phyloP scores from a whole-genome alignment of 169 alveolate species.

The Sarcocystis neurona region DNA sequence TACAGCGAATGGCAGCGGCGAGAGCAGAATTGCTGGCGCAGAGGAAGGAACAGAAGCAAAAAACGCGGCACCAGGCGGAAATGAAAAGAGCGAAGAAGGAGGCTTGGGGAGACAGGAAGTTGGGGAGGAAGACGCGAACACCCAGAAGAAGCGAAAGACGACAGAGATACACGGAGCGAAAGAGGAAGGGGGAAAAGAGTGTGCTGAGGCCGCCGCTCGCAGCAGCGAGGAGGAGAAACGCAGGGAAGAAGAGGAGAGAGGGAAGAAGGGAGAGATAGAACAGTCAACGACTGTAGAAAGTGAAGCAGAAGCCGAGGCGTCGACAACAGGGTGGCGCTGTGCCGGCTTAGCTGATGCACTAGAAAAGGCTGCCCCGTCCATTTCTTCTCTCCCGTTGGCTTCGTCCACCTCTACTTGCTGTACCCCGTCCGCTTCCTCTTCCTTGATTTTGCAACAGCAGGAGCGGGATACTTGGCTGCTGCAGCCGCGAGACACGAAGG shows the following conservation, averaged over 20 bases:
- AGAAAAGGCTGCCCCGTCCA: background rate
- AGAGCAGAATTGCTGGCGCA: no score
- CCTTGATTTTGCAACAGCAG: no score
- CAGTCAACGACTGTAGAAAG: no score
- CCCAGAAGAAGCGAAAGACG: background rate
- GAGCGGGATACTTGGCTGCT: background rate
- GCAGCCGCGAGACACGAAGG: no score
- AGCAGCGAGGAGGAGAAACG: no score
- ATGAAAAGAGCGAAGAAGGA: background rate
- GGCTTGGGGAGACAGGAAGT: background rate
- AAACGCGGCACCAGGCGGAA: no score
- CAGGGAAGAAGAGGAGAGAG: no score
- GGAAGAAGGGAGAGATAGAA: background rate
- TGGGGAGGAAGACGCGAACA: background rate
- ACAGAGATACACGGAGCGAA: background rate
- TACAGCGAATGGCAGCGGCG: no score
- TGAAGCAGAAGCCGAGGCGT: no score
- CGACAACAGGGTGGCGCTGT: background rate
- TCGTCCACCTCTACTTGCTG: slow-evolving; percentile 12
- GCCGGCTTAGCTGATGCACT: background rate
- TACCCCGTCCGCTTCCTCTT: slow-evolving; percentile 24
- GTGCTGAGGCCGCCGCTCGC: no score
- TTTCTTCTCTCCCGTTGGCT: slow-evolving; percentile 7
- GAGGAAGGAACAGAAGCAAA: no score
- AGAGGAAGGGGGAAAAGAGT: background rate